Evolutionary conservation across 129 eudicot species (phyloP), one percentile per base, ranked within the genome.

Genomic region (Pittosporum tobira): DNA sequence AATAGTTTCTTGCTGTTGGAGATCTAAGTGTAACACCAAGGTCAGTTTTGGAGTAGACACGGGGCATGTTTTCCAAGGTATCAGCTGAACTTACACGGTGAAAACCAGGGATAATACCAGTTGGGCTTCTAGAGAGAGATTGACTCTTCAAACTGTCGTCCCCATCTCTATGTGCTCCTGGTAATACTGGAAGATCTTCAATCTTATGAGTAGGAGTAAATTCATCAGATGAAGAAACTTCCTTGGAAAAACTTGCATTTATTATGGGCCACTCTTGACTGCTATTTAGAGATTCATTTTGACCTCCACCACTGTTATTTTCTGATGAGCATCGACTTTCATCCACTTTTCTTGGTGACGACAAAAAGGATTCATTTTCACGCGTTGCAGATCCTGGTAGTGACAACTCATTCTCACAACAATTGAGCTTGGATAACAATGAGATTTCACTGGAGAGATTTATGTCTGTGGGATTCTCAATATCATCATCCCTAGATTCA

Each of bases 71-170:
- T 65, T 68, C 82, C 27, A 60, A 44, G 5, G 79, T 49, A 5
- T 82, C 84, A 8, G 13, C 65, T 0, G 90, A 79, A 68, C 78
- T 77, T 19, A 64, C 30, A 15, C 81, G 81, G 23, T 59, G 73
- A 52, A 75, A 67, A 54, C 66, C 57, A 53, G 28, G 75, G 27
- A 63, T 53, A 27, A 49, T 60, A 43, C n/a, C 61, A 19, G 63
- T 66, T 13, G 61, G 59, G 58, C 65, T 75, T 44, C 70, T 64
- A 40, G 49, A 64, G 21, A 23, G 57, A 13, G 70, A 53, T 51
- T 69, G 78, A 29, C 51, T 57, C 23, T 48, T 65, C 16, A 48
- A 54, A 26, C 64, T 69, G 59, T 77, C 71, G 51, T 58, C 52
- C 25, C 61, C 67, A 27, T 68, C 66, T 44, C 30, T 54, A 24